These are phyloP conservation scores for Boletellus deceptivus DNA, from an alignment of 1,284 basidiomycete species.

Conservation along the genomic window DNA sequence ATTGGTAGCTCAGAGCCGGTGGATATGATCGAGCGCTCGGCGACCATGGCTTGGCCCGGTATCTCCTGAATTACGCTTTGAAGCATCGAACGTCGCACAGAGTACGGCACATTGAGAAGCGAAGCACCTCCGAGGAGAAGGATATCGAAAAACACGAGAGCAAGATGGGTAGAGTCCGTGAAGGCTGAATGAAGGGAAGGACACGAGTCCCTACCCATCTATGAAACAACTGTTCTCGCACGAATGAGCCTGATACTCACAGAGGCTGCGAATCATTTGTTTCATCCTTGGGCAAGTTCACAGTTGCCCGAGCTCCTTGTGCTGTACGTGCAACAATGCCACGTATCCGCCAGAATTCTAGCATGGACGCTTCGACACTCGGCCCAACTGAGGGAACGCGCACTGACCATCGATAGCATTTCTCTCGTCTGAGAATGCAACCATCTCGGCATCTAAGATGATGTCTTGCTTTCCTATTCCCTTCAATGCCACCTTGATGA, in stretches of 20 bases:
- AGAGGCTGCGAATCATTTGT: conserved; percentile 19
- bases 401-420: conserved; percentile 55
- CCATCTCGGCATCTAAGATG: conserved; percentile 87
- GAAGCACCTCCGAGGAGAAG: conserved; percentile 61
- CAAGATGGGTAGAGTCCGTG: conserved; percentile 56
- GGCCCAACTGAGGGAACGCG: not conserved
- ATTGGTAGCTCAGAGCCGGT: conserved; percentile 18
- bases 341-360: conserved; percentile 73
- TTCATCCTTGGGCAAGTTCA: conserved; percentile 17
- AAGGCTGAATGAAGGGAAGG: conserved; percentile 47
- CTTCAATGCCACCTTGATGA: conserved; percentile 63
- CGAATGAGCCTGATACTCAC: conserved; percentile 11
- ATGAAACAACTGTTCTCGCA: not conserved
- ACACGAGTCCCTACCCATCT: conserved; percentile 36
- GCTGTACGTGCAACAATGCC: conserved; percentile 57
- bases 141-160: conserved; percentile 83
- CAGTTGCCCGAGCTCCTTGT: conserved; percentile 42
- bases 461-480: conserved; percentile 42
- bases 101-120: conserved; percentile 57
- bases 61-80: conserved; percentile 53
- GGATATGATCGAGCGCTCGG: conserved; percentile 48
- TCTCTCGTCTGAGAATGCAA: conserved; percentile 64
- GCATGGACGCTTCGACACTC: conserved; percentile 4
- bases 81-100: conserved; percentile 55
- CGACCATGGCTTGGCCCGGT: conserved; percentile 61